A percentile compares a stretch with the other conserved stretches of the same genome.
phyloP scores from a whole-genome alignment of 2,329 filamentous ascomycete genomes.

The Pseudocercospora musae region DNA sequence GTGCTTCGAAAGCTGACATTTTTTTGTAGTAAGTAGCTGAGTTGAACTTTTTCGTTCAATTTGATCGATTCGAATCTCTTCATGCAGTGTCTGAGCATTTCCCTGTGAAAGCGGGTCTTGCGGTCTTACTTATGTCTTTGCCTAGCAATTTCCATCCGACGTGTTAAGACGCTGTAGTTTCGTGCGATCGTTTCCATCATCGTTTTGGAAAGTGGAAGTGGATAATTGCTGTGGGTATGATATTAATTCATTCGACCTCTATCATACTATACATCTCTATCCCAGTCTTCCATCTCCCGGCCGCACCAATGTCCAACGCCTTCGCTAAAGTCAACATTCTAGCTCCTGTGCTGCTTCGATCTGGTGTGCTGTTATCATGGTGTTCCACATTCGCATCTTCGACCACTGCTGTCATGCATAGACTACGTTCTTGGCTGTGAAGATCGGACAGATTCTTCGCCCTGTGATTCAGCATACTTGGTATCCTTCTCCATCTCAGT shows the following conservation, averaged over 20 bases:
- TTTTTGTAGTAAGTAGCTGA: no score
- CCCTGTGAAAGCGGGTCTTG: no score
- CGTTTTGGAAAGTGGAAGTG: neutral
- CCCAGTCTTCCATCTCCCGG: neutral
- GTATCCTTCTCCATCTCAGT: neutral
- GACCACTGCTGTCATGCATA: neutral
- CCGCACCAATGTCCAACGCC: neutral
- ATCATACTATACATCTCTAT: neutral
- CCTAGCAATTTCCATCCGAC: no score
- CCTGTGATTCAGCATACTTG: neutral
- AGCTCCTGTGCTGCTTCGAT: neutral
- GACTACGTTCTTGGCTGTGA: neutral
- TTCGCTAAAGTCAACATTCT: neutral
- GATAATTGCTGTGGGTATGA: neutral
- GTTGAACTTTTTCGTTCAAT: no score
- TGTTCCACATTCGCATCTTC: neutral
- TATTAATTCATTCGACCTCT: neutral
- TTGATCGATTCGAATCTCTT: no score
- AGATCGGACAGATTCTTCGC: neutral
- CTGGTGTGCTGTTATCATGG: neutral
- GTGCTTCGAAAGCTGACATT: no score
- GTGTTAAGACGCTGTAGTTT: no score
- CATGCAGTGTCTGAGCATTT: no score
- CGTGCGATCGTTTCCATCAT: neutral
- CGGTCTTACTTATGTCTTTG: no score